Evolutionary conservation across 192 early-diverging fungal species (phyloP).

Genomic region (Podila minutissima): DNA sequence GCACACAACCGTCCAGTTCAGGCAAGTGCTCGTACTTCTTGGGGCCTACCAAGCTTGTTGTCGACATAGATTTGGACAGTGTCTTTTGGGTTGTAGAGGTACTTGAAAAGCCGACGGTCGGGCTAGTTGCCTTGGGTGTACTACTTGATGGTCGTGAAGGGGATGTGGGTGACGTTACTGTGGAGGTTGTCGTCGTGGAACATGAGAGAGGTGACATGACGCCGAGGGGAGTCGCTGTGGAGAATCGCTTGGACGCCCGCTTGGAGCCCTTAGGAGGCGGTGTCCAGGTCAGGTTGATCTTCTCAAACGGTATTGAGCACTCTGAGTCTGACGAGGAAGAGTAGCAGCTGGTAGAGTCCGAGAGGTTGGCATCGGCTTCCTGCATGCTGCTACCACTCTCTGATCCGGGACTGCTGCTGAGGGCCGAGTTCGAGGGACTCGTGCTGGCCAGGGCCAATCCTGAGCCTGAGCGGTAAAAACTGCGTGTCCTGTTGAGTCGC

Average conservation of each 20-base stretch:
- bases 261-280: slow-evolving; percentile 43
- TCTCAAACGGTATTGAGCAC: slow-evolving; percentile 45
- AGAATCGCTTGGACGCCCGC: slow-evolving; percentile 34
- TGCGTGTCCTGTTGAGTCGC: slow-evolving; percentile 30
- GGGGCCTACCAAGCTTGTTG: slow-evolving; percentile 22
- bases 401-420: slow-evolving; percentile 6
- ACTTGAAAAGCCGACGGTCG: slow-evolving; percentile 2
- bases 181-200: background rate
- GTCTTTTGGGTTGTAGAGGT: slow-evolving; percentile 2
- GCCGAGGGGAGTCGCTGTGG: slow-evolving; percentile 23
- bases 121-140: slow-evolving; percentile 11
- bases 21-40: slow-evolving; percentile 43
- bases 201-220: background rate
- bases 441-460: slow-evolving; percentile 24
- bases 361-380: slow-evolving; percentile 42
- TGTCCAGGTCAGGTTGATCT: slow-evolving; percentile 45
- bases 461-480: slow-evolving; percentile 39
- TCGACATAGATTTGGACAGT: slow-evolving; percentile 18
- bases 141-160: slow-evolving; percentile 2
- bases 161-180: slow-evolving; percentile 4
- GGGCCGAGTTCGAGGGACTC: background rate
- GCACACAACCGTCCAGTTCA: slow-evolving; percentile 30
- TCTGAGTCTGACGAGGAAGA: slow-evolving; percentile 48
- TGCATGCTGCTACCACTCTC: slow-evolving; percentile 37
- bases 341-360: slow-evolving; percentile 43